Base-by-base conservation (phyloP, 768 basidiomycete species). In the Chiua virens region DNA sequence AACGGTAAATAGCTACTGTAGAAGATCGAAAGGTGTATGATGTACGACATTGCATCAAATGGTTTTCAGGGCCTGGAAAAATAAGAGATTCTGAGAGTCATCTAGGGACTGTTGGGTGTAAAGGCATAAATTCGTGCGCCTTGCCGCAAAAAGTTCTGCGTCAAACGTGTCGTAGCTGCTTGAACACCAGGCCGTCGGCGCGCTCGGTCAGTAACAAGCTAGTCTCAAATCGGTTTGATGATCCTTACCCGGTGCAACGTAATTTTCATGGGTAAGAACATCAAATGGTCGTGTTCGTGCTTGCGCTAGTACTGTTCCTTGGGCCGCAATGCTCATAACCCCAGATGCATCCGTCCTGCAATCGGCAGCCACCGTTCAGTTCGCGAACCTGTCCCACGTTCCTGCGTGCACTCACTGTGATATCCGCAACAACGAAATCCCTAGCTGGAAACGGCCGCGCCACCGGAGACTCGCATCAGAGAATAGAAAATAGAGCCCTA, bases 401-500 rank as follows among this genome's bases (percentile, higher is more conserved):
- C 49, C 55, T 52, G 21, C 40, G 41, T 50, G 30, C 41, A 74
- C 85, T 79, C 74, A 85, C 92, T 81, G 82, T 59, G 85, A 85
- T 61, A 90, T 80, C 63, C 81, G 79, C 68, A 90, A 75, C 45
- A 95, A 76, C 44, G 80, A 84, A 48, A 92, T 78, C 45, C 83
- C 81, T 48, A 95, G 76, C 62, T 83, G 81, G 71, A 86, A 97
- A 17, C 76, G 79, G 8, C 93, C 93, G 22, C 81, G 76, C 74
- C 80, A 80, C 17, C 90, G 81, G 50, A 96, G 82, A 65, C 90
- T 92, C 60, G 91, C 90, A 69, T 97, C 93, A 8, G 93, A 86
- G 62, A 95, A 97, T 47, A 93, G 71, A 61, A 97, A 94, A 68
- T 89, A 94, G 40, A 90, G 74, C n/a, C 92, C 88, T 60, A 78